Base-by-base conservation (phyloP, 2,329 filamentous ascomycete species). In the Fusarium nodosum region DNA sequence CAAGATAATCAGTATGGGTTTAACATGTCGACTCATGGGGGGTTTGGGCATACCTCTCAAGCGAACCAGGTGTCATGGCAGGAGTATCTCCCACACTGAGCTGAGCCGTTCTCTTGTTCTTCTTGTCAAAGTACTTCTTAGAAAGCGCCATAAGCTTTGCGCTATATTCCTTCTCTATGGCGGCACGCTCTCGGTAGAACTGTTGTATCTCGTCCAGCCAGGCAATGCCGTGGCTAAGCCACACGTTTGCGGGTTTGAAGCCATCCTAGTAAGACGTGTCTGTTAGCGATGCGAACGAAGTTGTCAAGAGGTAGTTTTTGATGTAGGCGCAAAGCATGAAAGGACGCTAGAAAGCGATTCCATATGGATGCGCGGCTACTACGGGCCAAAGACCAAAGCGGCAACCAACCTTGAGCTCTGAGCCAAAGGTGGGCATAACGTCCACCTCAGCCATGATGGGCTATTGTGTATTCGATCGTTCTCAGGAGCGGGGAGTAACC, bases 151-250 rank as follows among this genome's bases (percentile, higher is more conserved):
- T 92, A 69, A 99, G 89, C 81, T 95, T 98, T 69, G 91, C 87
- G 75, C 93, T 92, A 80, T 99, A 98, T 79, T 99, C 97, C 82
- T 97, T 97, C 82, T 99, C 96, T 79, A 99, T 97, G 36, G 85
- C 89, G 77, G 93, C 93, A 60, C 97, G 89, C 81, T 99, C 96
- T 69, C 96, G 93, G 84, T 98, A 99, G 84, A 98, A 99, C 77
- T 93, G 90, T 80, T 99, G 93, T 68, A 99, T 93, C 75, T 99
- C 96, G 76, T 97, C 95, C 63, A 99, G 90, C 95, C 95, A 99
- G 71, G 88, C 85, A 79, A 99, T 97, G 69, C 95, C 94, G 79
- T 93, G 90, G 68, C 89, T 86, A 60, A 97, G 93, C 96, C 96
- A 99, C 75, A 87, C 89, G 82, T 94, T 97, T 78, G 97, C 94